Evolutionary conservation across 768 basidiomycete genomes (phyloP), one percentile per base, ranked within the genome.

Genomic region (Mrakia hoshinonis): DNA sequence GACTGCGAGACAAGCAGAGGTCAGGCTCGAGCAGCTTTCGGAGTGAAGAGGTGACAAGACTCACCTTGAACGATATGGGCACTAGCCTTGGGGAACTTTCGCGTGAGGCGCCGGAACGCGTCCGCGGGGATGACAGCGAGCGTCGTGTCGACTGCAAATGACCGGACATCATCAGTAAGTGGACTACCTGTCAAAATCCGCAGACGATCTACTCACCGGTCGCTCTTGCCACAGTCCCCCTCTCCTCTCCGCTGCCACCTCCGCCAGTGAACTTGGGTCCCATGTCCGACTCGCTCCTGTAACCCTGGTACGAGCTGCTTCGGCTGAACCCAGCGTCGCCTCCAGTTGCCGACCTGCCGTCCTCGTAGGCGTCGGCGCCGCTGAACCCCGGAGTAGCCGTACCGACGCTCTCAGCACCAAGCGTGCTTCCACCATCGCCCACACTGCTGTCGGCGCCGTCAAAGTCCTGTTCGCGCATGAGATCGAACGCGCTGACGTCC

Each of bases 71-170:
- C 92, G 71, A 97, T 93, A 76, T 94, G 92, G 4, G 94, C 93
- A 47, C 93, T 91, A 3, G 96, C 93, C 76, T 98, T 98, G 0
- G 96, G 96, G 76, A 89, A 96, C 78, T 95, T 93, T 81, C 94
- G 91, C 3, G 95, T 97, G 49, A 99, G 82, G 63, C 93, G 84
- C 68, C 89, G 84, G 81, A 99, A 99, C 4, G 95, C 96, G 79
- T 97, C 93, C 2, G 96, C 95, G 31, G 96, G 96, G 68, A 99
- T 98, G 12, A 99, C 95, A n/a, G 95, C 96, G 24, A 99, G 82
- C 1, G 96, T 98, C 5, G 90, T 90, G 76, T 99, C 96, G 67
- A 91, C 89, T 5, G 89, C 88, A 26, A 34, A 52, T 20, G 24
- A 55, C 0, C 0, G 51, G 39, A 55, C 1, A n/a, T 13, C 22